These are phyloP conservation scores for Colletotrichum neosansevieriae DNA, from an alignment of 2,329 filamentous ascomycete species.

Conservation along the genomic window DNA sequence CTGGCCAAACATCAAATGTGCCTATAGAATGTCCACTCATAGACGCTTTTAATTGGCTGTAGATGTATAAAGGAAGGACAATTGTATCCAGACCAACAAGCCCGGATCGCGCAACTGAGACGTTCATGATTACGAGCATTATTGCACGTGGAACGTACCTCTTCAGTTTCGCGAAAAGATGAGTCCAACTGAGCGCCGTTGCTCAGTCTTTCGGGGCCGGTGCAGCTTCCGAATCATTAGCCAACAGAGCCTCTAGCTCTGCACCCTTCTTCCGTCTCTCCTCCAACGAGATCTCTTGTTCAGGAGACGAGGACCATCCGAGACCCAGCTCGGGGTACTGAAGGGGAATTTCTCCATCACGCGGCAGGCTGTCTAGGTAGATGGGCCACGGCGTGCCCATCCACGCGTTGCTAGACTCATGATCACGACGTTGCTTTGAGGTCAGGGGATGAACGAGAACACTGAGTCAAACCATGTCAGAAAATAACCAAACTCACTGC, in stretches of 20 bases:
- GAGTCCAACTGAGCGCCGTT: no score
- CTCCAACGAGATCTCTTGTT: slow-evolving; percentile 48
- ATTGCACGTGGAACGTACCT: no score
- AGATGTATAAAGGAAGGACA: no score
- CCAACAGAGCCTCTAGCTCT: slow-evolving; percentile 47
- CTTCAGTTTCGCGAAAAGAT: no score
- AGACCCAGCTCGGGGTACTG: slow-evolving; percentile 50
- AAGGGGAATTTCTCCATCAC: slow-evolving; percentile 45
- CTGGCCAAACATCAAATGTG: no score
- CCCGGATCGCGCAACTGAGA: no score
- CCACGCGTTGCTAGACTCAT: slow-evolving; percentile 50
- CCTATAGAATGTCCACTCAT: no score
- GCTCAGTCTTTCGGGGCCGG: slow-evolving; percentile 45
- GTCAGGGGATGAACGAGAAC: slow-evolving; percentile 50
- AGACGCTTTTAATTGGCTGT: no score
- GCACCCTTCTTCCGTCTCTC: slow-evolving; percentile 47
- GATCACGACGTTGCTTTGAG: slow-evolving; percentile 47
- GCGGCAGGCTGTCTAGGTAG: slow-evolving; percentile 47
- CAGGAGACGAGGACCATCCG: slow-evolving; percentile 46
- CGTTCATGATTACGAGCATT: no score
- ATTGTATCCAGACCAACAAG: no score
- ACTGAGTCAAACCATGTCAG: slow-evolving; percentile 34
- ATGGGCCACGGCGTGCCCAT: slow-evolving; percentile 51
- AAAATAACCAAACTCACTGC: neutral
- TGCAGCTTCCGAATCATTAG: slow-evolving; percentile 47